Percentiles rank a stretch among this genome's conserved stretches.
Evolutionary conservation across 192 early-diverging fungal genomes (phyloP).

Genomic region (Backusella parvicylindrica): DNA sequence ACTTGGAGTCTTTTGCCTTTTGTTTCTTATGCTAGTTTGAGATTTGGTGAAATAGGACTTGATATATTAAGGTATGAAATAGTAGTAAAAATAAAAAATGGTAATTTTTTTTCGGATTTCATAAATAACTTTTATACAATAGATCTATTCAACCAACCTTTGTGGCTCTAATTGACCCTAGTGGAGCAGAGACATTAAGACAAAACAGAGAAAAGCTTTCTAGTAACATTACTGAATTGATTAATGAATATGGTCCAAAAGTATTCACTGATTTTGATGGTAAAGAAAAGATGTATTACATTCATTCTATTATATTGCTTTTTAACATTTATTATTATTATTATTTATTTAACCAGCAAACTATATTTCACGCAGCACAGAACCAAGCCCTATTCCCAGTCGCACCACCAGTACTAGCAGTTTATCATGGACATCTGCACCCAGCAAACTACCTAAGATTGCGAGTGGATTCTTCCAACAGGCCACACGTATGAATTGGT

Average conservation of each 20-base stretch:
- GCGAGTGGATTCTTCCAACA: constrained; percentile 34
- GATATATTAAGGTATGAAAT: constrained; percentile 63
- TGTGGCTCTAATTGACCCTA: constrained; percentile 59
- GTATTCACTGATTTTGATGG: constrained; percentile 72
- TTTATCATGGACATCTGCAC: constrained; percentile 7
- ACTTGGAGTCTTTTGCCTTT: constrained; percentile 55
- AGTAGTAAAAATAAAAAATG: not conserved
- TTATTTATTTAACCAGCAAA: not conserved
- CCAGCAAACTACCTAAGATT: constrained; percentile 27
- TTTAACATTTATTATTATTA: not conserved
- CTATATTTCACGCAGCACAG: not conserved
- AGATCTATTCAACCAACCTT: constrained; percentile 84
- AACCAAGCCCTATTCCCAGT: constrained; percentile 10
- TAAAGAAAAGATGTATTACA: not conserved
- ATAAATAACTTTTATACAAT: not conserved
- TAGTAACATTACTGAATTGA: constrained; percentile 69
- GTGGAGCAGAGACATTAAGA: constrained; percentile 62
- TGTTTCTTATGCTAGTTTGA: constrained; percentile 69
- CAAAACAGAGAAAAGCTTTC: constrained; percentile 69
- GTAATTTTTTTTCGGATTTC: not conserved
- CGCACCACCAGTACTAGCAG: constrained; percentile 1
- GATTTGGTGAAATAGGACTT: constrained; percentile 72
- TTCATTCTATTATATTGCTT: no score
- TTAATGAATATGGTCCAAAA: constrained; percentile 83
- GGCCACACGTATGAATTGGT: constrained; percentile 42